Evolutionary conservation across 768 basidiomycete genomes (phyloP), one percentile per base, ranked within the genome.

Genomic region (Glaciozyma martinii): DNA sequence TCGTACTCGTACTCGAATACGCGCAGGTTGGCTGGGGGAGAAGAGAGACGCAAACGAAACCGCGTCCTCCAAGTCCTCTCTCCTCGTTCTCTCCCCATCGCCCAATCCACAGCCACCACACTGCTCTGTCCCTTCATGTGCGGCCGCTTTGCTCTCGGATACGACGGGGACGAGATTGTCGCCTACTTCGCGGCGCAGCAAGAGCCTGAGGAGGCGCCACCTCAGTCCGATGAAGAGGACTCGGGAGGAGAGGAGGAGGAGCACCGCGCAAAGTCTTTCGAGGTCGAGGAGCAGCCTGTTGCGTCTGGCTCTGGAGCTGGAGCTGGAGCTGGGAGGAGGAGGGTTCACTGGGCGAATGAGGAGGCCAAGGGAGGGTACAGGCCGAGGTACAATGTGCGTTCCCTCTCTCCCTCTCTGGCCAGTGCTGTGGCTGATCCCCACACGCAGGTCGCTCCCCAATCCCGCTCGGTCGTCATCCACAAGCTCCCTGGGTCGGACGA

Each of bases 121-220:
- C 37, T 40, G 37, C 37, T 40, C 37, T n/a, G n/a, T n/a, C 49
- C 25, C n/a, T 15, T 1, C 25, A 62, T 56, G 61, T 62, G 61
- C 33, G 61, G 61, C 21, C 61, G 61, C 32, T 62, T 62, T 19
- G 61, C 61, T 4, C 55, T 62, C 33, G 61, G 43, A 3, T 19
- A 23, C 21, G 10, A 40, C 37, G 55, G 23, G 15, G 33, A 56
- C 32, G 55, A 62, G 23, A 33, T 62, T 12, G 61, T 18, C 8
- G 10, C 3, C 19, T 9, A 37, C 46, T 6, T 49, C n/a, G 29
- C 18, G 1, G n/a, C 8, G 18, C 43, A 19, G 53, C 25, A 10
- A 8, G 46, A 33, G 19, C 30, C 33, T 4, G 40, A 44, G 29
- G 33, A 32, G 10, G 58, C 5, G 3, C 25, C 15, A 15, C 9